Evolutionary conservation across 2,329 filamentous ascomycete genomes (phyloP).

Genomic region (Fusarium scirpi): DNA sequence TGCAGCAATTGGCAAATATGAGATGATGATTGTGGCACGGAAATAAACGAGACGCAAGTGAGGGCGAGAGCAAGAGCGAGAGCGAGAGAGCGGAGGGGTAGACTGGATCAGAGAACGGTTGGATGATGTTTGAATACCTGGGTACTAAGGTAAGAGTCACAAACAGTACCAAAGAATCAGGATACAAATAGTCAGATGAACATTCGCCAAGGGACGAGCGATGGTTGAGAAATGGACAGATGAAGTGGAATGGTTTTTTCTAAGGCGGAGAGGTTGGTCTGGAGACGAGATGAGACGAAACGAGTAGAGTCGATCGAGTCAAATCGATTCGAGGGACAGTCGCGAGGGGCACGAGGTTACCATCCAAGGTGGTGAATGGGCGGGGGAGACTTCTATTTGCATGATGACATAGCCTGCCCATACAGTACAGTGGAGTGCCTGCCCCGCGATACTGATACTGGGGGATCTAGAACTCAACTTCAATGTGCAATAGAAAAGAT

Average conservation of each 20-base stretch:
- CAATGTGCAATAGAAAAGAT: neutral
- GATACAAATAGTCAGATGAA: conserved; percentile 26
- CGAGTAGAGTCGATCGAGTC: neutral
- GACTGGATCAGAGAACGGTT: conserved; percentile 9
- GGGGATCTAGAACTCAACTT: neutral
- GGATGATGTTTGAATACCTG: conserved; percentile 18
- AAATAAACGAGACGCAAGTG: conserved; percentile 1
- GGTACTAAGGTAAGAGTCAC: conserved; percentile 14
- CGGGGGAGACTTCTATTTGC: conserved; percentile 19
- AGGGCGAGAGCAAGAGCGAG: neutral
- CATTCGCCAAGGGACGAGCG: conserved; percentile 23
- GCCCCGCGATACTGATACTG: conserved; percentile 28
- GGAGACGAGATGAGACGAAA: conserved; percentile 20
- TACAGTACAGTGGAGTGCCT: conserved; percentile 26
- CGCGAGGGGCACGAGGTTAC: conserved; percentile 41
- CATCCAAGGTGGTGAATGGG: conserved; percentile 31
- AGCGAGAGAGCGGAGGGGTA: conserved; percentile 9
- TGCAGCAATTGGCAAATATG: conserved; percentile 22
- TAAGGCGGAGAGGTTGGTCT: conserved; percentile 38
- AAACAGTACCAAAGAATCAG: conserved; percentile 8
- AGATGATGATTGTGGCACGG: conserved; percentile 20
- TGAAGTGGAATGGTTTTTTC: conserved; percentile 39
- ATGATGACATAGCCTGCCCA: conserved; percentile 39
- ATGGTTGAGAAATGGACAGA: conserved; percentile 20
- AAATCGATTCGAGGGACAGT: neutral